A percentile compares a stretch with the other conserved stretches of the same genome.
These are phyloP conservation scores for Lignosus rhinocerotis DNA, from an alignment of 1,284 basidiomycete genomes.

Conservation along the genomic window DNA sequence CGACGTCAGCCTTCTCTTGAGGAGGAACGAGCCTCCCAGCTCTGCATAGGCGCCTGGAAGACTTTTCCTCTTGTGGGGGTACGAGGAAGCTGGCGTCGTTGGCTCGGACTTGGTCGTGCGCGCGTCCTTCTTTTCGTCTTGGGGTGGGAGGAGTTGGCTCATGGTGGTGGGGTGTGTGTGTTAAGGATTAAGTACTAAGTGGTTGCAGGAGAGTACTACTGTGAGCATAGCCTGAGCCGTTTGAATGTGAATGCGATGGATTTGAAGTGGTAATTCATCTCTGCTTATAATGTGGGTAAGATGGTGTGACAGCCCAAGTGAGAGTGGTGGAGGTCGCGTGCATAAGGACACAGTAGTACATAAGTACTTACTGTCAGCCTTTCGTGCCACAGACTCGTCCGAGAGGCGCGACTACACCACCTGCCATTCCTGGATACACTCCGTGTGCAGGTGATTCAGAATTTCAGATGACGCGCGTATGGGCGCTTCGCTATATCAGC, in stretches of 20 bases:
- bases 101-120: slow-evolving; percentile 8
- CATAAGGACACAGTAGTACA: too few relatives aligned
- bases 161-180: slow-evolving; percentile 9
- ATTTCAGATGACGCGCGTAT: background rate
- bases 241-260: background rate
- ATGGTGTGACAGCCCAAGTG: slow-evolving; percentile 11
- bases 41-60: background rate
- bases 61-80: slow-evolving; percentile 25
- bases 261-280: background rate
- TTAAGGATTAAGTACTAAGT: background rate
- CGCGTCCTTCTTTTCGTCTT: slow-evolving; percentile 21
- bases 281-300: background rate
- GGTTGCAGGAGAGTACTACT: background rate
- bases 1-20: slow-evolving; percentile 12
- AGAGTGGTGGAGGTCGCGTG: background rate
- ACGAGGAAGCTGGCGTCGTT: slow-evolving; percentile 19
- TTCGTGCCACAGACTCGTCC: too few relatives aligned
- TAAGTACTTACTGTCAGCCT: too few relatives aligned
- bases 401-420: slow-evolving; percentile 13
- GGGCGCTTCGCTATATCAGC: background rate
- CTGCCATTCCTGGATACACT: slow-evolving; percentile 14
- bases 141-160: slow-evolving; percentile 23
- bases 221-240: too few relatives aligned
- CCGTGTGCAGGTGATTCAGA: slow-evolving; percentile 9
- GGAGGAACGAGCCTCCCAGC: slow-evolving; percentile 17